Evolutionary conservation across 345 rosid species (phyloP).

Genomic region (Eucalyptus regnans): DNA sequence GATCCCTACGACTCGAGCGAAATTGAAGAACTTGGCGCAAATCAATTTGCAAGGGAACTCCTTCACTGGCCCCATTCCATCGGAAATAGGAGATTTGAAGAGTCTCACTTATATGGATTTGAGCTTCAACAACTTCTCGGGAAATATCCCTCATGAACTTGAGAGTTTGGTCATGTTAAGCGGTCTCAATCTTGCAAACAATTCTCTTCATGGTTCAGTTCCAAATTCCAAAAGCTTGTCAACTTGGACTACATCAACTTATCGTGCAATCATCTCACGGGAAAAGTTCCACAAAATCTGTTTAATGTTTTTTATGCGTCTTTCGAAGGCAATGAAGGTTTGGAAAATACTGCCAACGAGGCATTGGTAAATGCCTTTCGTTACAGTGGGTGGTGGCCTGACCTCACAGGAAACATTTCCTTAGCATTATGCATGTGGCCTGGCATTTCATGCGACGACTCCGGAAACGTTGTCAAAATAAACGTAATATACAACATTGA

Average conservation of each 20-base stretch:
- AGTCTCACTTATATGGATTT: background rate
- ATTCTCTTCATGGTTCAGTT: background rate
- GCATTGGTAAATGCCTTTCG: background rate
- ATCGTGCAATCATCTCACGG: background rate
- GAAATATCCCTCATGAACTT: background rate
- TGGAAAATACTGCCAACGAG: background rate
- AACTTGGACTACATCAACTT: background rate
- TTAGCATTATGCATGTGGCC: background rate
- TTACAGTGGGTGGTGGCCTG: background rate
- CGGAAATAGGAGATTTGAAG: background rate
- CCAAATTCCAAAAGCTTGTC: background rate
- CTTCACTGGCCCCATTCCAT: no score
- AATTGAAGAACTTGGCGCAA: no score
- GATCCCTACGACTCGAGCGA: no score
- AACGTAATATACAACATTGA: no score
- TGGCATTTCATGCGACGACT: background rate
- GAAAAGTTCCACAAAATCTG: background rate
- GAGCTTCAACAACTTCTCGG: background rate
- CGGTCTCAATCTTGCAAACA: background rate
- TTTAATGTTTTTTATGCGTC: rapidly evolving
- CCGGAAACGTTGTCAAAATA: background rate
- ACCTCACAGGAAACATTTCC: no score
- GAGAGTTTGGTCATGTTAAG: background rate
- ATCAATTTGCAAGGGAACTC: no score
- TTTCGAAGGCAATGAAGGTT: background rate